Percentiles rank a stretch among this genome's conserved stretches.
Evolutionary conservation across 1,284 basidiomycete genomes (phyloP).

Genomic region (Tausonia pullulans): DNA sequence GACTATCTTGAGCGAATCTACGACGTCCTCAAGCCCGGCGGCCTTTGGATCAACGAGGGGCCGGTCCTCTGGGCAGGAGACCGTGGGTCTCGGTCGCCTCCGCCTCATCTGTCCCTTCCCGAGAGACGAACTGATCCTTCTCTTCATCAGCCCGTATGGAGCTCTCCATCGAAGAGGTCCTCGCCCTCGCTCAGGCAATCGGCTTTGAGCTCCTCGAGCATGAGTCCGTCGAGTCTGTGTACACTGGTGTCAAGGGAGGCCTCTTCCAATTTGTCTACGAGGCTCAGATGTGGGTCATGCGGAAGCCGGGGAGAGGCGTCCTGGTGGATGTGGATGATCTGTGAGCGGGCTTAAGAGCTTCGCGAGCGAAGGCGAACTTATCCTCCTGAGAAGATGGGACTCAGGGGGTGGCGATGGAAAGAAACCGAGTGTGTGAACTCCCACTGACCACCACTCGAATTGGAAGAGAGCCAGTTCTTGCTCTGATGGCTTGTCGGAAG

Average conservation of each 20-base stretch:
- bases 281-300: background rate
- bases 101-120: background rate
- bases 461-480: too few relatives aligned
- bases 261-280: background rate
- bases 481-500: too few relatives aligned
- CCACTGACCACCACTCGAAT: too few relatives aligned
- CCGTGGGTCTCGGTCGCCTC: conserved; percentile 1
- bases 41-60: conserved; percentile 9
- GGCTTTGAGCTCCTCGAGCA: background rate
- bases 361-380: too few relatives aligned
- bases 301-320: background rate
- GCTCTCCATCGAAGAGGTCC: conserved; percentile 4
- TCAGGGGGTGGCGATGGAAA: too few relatives aligned
- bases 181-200: background rate
- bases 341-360: too few relatives aligned
- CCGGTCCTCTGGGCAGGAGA: conserved; percentile 2
- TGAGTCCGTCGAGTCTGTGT: background rate
- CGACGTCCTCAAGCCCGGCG: background rate
- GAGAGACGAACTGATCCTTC: background rate
- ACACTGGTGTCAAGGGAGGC: background rate
- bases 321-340: too few relatives aligned
- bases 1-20: conserved; percentile 11
- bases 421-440: too few relatives aligned
- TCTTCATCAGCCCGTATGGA: background rate
- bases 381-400: too few relatives aligned